Evolutionary conservation across 1,139 yeast genomes (phyloP).

Genomic region (Yamadazyma atmosphaerica): DNA sequence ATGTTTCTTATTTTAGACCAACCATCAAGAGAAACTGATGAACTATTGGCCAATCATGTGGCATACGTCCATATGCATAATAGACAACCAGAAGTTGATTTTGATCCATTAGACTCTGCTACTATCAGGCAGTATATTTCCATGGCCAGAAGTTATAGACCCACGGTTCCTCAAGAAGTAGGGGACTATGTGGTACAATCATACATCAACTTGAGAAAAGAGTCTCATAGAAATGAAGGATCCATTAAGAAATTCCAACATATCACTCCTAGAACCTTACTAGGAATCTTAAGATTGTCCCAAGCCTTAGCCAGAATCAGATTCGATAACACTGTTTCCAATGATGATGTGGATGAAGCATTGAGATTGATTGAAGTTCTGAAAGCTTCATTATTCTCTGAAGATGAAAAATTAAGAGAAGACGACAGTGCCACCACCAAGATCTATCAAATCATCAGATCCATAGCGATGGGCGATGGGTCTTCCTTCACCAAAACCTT

Average conservation of each 20-base stretch:
- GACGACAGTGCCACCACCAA: conserved; percentile 55
- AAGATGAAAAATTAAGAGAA: conserved; percentile 50
- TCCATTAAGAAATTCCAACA: conserved; percentile 79
- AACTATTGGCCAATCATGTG: conserved; percentile 87
- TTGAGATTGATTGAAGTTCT: conserved; percentile 83
- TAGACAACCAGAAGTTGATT: conserved; percentile 75
- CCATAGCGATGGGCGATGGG: conserved; percentile 51
- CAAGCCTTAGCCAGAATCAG: conserved; percentile 93
- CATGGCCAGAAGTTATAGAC: conserved; percentile 81
- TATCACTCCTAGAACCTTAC: conserved; percentile 91
- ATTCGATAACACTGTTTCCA: conserved; percentile 67
- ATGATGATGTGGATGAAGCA: conserved; percentile 94
- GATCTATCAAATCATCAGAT: conserved; percentile 61
- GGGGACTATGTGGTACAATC: conserved; percentile 86
- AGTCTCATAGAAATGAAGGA: conserved; percentile 76
- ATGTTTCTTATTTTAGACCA: conserved; percentile 83
- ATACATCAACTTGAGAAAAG: conserved; percentile 91
- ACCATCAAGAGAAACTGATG: conserved; percentile 80
- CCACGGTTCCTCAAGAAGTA: conserved; percentile 82
- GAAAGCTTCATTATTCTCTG: conserved; percentile 71
- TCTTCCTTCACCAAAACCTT: conserved; percentile 40
- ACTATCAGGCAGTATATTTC: conserved; percentile 88
- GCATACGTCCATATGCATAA: conserved; percentile 95
- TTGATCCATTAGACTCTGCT: conserved; percentile 74
- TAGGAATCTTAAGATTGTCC: conserved; percentile 88